Conservation (phyloP, 73 alveolate species). For the Tetrahymena borealis region DNA sequence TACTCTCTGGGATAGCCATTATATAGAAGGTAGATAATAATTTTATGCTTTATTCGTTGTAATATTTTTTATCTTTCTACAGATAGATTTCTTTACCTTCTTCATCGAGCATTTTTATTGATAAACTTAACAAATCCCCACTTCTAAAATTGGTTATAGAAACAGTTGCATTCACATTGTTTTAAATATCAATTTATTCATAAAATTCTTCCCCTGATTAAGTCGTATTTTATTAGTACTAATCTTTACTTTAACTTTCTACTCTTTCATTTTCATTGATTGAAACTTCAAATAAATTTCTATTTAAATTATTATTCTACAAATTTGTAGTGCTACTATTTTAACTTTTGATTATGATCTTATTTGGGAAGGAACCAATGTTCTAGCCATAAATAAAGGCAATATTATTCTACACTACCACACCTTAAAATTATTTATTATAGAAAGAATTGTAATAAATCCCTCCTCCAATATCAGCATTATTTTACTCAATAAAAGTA, state of each 20-base stretch:
- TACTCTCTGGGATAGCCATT: background rate
- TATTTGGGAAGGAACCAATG: background rate
- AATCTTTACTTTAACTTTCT: background rate
- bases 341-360: background rate
- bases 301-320: background rate
- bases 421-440: background rate
- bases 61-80: background rate
- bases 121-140: background rate
- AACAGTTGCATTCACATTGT: background rate
- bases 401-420: background rate
- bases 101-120: background rate
- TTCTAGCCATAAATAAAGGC: background rate
- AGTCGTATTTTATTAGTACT: background rate
- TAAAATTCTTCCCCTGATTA: background rate
- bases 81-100: background rate
- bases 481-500: background rate
- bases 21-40: background rate
- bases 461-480: background rate
- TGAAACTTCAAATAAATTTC: background rate
- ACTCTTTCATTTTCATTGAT: no score
- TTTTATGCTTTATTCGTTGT: background rate
- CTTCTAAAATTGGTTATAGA: background rate
- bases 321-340: background rate
- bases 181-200: background rate
- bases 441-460: background rate